These are phyloP conservation scores for Geotrichum aggregatum DNA, from an alignment of 1,139 yeast species.

Conservation along the genomic window DNA sequence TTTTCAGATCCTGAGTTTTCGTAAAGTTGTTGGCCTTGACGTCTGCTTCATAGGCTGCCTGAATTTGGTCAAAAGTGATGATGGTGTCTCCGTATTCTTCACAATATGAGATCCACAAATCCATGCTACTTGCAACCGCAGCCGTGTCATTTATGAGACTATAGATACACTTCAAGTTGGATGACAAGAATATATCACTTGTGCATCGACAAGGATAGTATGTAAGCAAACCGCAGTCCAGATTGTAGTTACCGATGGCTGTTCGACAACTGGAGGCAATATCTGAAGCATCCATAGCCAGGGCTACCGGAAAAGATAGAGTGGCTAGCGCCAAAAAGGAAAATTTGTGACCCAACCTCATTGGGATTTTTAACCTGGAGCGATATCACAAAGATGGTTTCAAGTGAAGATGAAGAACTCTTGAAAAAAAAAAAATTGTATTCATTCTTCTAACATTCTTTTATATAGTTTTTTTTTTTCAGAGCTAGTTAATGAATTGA, in stretches of 20 bases:
- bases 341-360: not conserved
- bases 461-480: no score
- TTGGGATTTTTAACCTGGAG: not conserved
- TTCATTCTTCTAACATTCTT: no score
- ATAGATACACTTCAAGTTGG: not conserved
- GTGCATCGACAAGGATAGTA: slow-evolving; percentile 5
- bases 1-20: not conserved
- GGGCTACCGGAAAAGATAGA: not conserved
- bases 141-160: not conserved
- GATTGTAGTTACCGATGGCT: not conserved
- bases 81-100: not conserved
- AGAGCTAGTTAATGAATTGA: no score
- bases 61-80: not conserved
- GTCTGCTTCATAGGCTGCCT: not conserved
- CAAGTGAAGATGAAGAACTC: no score
- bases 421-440: no score
- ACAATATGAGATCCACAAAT: not conserved
- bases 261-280: not conserved
- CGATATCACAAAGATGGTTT: not conserved
- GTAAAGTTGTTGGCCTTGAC: slow-evolving; percentile 8
- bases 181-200: not conserved
- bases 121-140: not conserved
- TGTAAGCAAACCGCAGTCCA: not conserved
- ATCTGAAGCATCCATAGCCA: not conserved
- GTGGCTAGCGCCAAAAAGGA: not conserved